Base-by-base conservation (phyloP, 2,329 filamentous ascomycete genomes). In the Fusarium redolens region DNA sequence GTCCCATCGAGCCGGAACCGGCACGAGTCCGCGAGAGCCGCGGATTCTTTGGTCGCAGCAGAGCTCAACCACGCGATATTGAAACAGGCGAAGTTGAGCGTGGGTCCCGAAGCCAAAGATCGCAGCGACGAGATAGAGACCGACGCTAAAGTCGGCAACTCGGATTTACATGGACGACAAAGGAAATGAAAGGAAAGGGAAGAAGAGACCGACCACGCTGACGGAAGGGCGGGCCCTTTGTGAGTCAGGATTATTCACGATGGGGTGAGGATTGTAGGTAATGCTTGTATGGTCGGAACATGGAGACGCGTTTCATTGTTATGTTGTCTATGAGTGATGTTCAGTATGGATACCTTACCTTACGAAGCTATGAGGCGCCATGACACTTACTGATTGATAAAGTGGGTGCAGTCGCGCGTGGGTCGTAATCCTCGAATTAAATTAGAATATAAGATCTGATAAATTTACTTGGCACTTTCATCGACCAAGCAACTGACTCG, bases 21-120 rank as follows among this genome's bases (percentile, higher is more conserved):
- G 79, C 77, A n/a, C 75, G 75, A 25, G 77, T 79, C 28, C 78
- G 71, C 15, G 73, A 78, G 38, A 73, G 72, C 44, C 69, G 79
- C 20, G 72, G 78, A 45, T 78, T 68, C 41, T 78, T 82, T 65
- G 71, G 80, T 17, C 78, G 79, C 31, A 77, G 73, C 65, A 78
- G 68, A 65, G 52, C 73, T 40, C 79, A 77, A 18, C 77, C 72
- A 5, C 75, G 73, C 4, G 81, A 82, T 54, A 59, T 79, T 20
- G 81, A 82, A 68, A 78, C 68, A 71, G 81, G 78, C 22, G 66
- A 71, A 31, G 70, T 47, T 18, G 65, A 74, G 8, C 44, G 57
- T 47, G 54, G 56, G 35, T 55, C 74, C n/a, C 59, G 69, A 56
- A 57, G 70, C 48, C 61, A 72, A 50, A 74, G 74, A 58, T 76